Evolutionary conservation across 768 basidiomycete genomes (phyloP).

Genomic region (Tricholoma hemisulphureum): DNA sequence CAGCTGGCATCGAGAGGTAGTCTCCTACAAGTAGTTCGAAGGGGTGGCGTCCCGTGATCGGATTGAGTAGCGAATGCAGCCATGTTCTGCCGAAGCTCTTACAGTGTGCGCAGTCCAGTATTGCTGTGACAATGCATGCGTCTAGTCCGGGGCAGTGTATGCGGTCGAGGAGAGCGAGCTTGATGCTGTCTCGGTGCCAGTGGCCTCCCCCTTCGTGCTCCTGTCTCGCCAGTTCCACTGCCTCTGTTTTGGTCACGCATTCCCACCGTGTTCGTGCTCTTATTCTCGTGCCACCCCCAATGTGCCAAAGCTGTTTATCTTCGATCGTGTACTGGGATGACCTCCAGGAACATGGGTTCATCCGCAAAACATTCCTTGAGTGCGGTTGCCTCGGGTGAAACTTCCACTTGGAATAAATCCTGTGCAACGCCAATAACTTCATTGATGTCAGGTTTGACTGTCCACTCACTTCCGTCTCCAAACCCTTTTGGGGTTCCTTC

Average conservation of each 20-base stretch:
- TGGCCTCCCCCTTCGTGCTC: background rate
- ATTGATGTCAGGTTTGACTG: too few relatives aligned
- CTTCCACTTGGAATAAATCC: too few relatives aligned
- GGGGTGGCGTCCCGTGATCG: too few relatives aligned
- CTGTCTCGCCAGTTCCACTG: background rate
- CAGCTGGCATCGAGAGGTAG: conserved; percentile 18
- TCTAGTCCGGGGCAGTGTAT: background rate
- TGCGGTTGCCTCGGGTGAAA: too few relatives aligned
- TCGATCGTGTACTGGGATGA: too few relatives aligned
- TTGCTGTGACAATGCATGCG: background rate
- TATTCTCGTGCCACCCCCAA: background rate
- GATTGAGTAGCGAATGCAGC: conserved; percentile 15
- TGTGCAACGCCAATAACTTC: background rate
- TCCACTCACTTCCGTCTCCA: too few relatives aligned
- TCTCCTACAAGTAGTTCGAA: background rate
- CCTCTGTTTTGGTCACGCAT: conserved; percentile 5
- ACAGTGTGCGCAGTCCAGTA: conserved; percentile 6
- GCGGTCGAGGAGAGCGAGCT: background rate
- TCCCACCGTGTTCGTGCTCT: background rate
- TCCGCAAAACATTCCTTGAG: too few relatives aligned
- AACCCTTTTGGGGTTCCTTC: too few relatives aligned
- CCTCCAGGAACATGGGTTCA: too few relatives aligned
- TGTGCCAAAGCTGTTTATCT: conserved; percentile 12
- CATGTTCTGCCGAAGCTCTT: too few relatives aligned
- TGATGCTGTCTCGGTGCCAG: background rate